Evolutionary conservation across 768 basidiomycete genomes (phyloP), one percentile per base, ranked within the genome.

Genomic region (Kwoniella europaea): DNA sequence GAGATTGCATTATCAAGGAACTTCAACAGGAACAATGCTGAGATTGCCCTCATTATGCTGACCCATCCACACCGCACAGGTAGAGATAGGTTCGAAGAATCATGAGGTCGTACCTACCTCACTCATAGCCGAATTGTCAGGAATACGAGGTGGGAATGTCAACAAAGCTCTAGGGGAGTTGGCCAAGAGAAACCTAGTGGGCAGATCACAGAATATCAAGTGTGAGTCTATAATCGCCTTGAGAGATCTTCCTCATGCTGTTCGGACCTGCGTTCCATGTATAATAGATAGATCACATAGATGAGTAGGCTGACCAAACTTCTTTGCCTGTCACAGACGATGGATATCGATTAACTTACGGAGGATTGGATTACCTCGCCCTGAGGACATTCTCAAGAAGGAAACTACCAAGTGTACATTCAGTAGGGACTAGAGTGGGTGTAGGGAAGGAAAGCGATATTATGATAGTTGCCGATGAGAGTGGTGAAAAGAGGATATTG

Each of bases 31-130:
- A 35, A 35, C 1, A 7, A 35, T 9, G 35, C 35, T 7, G 6
- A 9, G 5, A 35, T 1, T 35, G 35, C 35, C 35, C 7, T 35
- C 5, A 35, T 35, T 35, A 7, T 35, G 35, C 35, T 35, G 35
- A 29, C 29, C 29, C 29, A 29, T 6, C 29, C 5, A 6, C 3
- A 29, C 5, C 29, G 4, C 29, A 29, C 29, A 98, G 95, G 92
- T 92, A 44, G 97, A 99, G 86, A 93, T 96, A 88, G 97, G 96
- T 20, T 94, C 92, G 4, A 97, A 97, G 86, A 98, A 98, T 82
- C 97, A 99, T 79, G 92, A 98, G 84, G 88, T 97, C 46, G 95
- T 99, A 15, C 97, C 97, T 2, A 90, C 91, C 9, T 84, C 88
- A 0, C 88, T 98, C 74, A 92, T 98, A 72, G 90, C 91, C 4